Base-by-base conservation (phyloP, 1,284 basidiomycete genomes). In the Ustilago vetiveriae region DNA sequence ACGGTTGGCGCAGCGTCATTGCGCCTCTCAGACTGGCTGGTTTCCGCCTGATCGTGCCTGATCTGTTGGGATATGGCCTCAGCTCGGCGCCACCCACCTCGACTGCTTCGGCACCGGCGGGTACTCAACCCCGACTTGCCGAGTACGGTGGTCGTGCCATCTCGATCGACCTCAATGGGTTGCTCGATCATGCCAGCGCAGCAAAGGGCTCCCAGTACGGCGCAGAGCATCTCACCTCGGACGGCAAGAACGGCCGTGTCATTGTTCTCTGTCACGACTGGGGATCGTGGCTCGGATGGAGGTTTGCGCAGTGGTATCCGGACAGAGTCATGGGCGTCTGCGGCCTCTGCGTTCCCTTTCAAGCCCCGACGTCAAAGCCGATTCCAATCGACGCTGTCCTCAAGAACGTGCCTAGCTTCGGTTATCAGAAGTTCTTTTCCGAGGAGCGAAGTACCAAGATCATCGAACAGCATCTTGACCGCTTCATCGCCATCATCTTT, bases 251-350 rank as follows among this genome's bases (percentile, higher is more conserved):
- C 3, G 73, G 73, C 14, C 57, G 62, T 3, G 66, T 78, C 33
- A 65, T 75, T 29, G 72, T 78, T 16, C 48, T 78, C 13, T 59
- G 57, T 33, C 75, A 78, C 39, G 75, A 78, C 49, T 78, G 75
- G 75, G 75, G 75, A 27, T 63, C 67, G 7, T 75, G 64, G 57
- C 54, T 78, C 10, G 60, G 66, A 3, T 78, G 75, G 75, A 60
- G 62, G 21, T 65, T 73, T 19, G 72, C 66, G 1, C 65, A 65
- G 42, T 70, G 69, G 60, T 57, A 64, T 24, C 70, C 72, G 3
- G 42, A 73, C 29, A 35, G 72, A 9, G 45, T 74, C 21, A 57
- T 77, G 58, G 75, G 75, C 29, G 71, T 77, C 21, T 64, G 65
- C 35, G 65, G 72, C 14, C 53, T 75, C 11, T 69, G 65, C 43